These are phyloP conservation scores for Xylaria curta DNA, from an alignment of 495 filamentous ascomycete species.

Conservation along the genomic window DNA sequence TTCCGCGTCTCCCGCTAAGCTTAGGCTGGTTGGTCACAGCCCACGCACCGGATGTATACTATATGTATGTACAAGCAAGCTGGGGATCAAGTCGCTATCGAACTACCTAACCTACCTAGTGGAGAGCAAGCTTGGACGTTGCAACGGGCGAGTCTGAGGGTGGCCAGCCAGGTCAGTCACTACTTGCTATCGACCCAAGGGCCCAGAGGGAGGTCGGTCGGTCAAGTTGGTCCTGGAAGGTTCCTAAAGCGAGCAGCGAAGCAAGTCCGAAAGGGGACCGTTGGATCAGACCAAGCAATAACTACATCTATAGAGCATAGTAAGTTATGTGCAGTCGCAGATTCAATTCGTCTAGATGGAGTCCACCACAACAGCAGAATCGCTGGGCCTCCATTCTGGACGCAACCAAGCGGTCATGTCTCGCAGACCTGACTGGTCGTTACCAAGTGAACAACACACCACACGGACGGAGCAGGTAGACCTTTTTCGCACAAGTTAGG, in stretches of 20 bases:
- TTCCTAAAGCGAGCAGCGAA: constrained; percentile 8
- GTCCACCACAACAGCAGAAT: constrained; percentile 18
- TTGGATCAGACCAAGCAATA: constrained; percentile 1
- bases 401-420: constrained; percentile 27
- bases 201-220: not conserved
- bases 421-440: constrained; percentile 23
- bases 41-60: constrained; percentile 12
- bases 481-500: constrained; percentile 19
- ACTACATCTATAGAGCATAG: constrained; percentile 7
- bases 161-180: constrained; percentile 30
- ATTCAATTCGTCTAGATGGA: constrained; percentile 27
- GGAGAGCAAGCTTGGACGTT: constrained; percentile 31
- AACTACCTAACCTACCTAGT: too few relatives aligned
- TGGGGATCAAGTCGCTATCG: constrained; percentile 27
- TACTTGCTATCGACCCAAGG: constrained; percentile 5
- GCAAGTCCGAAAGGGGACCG: constrained; percentile 21
- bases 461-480: constrained; percentile 19
- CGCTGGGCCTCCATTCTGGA: constrained; percentile 28
- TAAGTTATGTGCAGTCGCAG: constrained; percentile 18
- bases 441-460: constrained; percentile 28
- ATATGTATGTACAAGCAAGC: constrained; percentile 30
- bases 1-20: constrained; percentile 31
- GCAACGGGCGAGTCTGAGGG: constrained; percentile 37
- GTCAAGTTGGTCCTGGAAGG: constrained; percentile 12
- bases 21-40: constrained; percentile 24